Evolutionary conservation across 208 protist species (phyloP), one percentile per base, ranked within the genome.

Genomic region (Acanthamoeba lenticulata): DNA sequence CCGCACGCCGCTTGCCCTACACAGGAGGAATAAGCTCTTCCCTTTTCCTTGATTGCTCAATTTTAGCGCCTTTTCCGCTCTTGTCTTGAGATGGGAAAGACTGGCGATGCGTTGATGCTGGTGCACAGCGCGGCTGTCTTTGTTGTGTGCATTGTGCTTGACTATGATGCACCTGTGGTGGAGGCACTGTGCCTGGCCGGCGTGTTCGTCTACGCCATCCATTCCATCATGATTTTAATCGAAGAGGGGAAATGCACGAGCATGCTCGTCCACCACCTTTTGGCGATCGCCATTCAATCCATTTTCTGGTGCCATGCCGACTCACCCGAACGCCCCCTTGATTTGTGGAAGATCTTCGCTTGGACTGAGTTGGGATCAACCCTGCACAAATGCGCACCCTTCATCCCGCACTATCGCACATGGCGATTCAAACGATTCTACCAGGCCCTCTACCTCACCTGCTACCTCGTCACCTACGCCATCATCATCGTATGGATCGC

Each of bases 291-390:
- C 4, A 60, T 86, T 21, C 77, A 86, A 42, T 86, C 77, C 45
- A 86, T 86, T 42, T 86, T 60, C 77, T 86, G 77, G 77, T 86
- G 44, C 29, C 44, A 57, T n/a, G 77, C 40, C n/a, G 77, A 60
- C 44, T 60, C 77, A 13, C 47, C 77, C 42, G 45, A 86, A 42
- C 32, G 17, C 15, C 67, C 67, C 9, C 67, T 77, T 21, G 67
- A 17, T 34, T 21, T 44, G 67, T 86, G 77, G 77, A 60, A 49
- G 45, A 60, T 34, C 44, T 86, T 86, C 44, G 77, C 77, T 15
- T 86, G 77, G 77, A 86, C 77, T 21, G 77, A 86, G 29, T 27
- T 86, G 29, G 77, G 77, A 13, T 60, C 77, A 0, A 86, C 47
- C n/a, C 34, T 86, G 27, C 77, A 86, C 47, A 86, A 86, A 27